Evolutionary conservation across 1,284 basidiomycete genomes (phyloP).

Genomic region (Cryptococcus sp.): DNA sequence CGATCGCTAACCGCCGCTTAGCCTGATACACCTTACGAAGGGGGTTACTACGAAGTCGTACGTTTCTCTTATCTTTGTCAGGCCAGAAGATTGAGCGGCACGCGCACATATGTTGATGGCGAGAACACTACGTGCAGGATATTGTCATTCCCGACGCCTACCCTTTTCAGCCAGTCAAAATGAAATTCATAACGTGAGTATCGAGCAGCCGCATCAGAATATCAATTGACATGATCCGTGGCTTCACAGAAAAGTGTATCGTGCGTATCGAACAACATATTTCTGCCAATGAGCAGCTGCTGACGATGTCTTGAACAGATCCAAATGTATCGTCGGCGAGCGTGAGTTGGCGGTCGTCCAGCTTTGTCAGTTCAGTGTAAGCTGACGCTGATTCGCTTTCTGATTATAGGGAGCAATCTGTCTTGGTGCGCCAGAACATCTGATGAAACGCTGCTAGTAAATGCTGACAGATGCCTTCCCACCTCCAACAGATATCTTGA

Average conservation of each 20-base stretch:
- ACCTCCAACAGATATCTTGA: slow-evolving; percentile 63
- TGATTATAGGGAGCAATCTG: slow-evolving; percentile 52
- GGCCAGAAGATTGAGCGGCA: no score
- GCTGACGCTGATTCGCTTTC: neutral
- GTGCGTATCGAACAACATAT: slow-evolving; percentile 51
- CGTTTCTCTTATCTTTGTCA: slow-evolving; percentile 47
- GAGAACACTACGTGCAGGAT: slow-evolving; percentile 62
- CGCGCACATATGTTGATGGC: no score
- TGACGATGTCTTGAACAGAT: slow-evolving; percentile 30
- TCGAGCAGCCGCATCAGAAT: neutral
- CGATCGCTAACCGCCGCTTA: slow-evolving; percentile 16
- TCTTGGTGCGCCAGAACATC: slow-evolving; percentile 27
- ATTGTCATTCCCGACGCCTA: slow-evolving; percentile 93
- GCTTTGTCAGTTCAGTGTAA: neutral
- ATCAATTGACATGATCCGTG: slow-evolving; percentile 14
- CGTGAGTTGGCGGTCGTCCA: slow-evolving; percentile 48
- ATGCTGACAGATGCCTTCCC: neutral
- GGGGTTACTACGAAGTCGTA: slow-evolving; percentile 89
- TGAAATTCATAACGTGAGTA: slow-evolving; percentile 86
- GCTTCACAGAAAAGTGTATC: slow-evolving; percentile 73
- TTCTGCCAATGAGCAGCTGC: neutral
- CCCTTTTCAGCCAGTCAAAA: slow-evolving; percentile 96
- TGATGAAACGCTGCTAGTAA: neutral
- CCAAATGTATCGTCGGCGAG: slow-evolving; percentile 94
- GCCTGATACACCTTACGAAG: slow-evolving; percentile 85